Evolutionary conservation across 306 rosid species (phyloP), one percentile per base, ranked within the genome.

Genomic region (Dryas drummondii): DNA sequence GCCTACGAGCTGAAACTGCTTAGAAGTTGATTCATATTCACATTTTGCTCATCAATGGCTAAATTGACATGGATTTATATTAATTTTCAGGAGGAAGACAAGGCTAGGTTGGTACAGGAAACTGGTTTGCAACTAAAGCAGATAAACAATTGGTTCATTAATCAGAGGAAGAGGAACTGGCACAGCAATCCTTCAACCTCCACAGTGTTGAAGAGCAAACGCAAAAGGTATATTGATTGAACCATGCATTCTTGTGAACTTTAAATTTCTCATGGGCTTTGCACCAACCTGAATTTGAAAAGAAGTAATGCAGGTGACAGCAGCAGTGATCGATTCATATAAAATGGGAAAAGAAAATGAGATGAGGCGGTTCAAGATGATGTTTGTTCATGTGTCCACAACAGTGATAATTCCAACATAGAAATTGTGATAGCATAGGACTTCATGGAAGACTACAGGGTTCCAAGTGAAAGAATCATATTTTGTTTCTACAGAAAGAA

Each of bases 121-220:
- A 94, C 99, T 7, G 99, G 99, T 1, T 84, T 94, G 82, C 97
- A 94, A 22, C 69, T 94, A 69, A 94, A 94, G 90, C 99, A 94
- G 85, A 94, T 94, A 79, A 94, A 94, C 80, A 94, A 94, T 55
- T 94, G 99, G 99, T 94, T 94, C 85, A 94, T 94, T 78, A 94
- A 94, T 82, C 99, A 94, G 79, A 88, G 99, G 84, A 94, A 94
- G 89, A 88, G 99, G 80, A 94, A 94, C 83, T 94, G 99, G 99
- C 93, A 94, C 83, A 92, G 91, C 87, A 94, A 94, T 84, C 89
- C 98, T 66, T 94, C 99, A 41, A 87, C 96, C 75, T 94, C 99
- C 7, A 90, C 91, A 37, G 96, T 85, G 64, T 87, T 89, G 81
- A 94, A 94, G 86, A 94, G 92, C 91, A 94, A 94, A 82, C 97